Base-by-base conservation (phyloP, 2,329 filamentous ascomycete genomes). In the Arthrobotrys pseudoclavata region DNA sequence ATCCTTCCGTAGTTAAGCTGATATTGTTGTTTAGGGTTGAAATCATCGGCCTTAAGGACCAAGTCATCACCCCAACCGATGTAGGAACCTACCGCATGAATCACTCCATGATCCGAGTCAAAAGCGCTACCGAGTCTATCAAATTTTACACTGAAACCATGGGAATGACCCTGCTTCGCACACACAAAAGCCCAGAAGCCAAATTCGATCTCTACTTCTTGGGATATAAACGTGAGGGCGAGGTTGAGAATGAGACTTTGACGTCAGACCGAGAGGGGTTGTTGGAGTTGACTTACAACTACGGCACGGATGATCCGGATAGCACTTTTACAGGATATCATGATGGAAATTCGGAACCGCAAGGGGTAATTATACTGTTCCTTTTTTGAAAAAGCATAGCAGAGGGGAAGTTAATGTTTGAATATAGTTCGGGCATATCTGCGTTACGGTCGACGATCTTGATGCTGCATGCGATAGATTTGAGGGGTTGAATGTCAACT, bases 41-140 rank as follows among this genome's bases (percentile, higher is more conserved):
- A 84, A 87, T 96, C 53, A 89, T 96, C 81, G 90, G 91, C 9
- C 91, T 92, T 93, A 79, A 88, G 92, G 84, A 91, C 1, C 92
- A 93, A 82, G 86, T 87, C 62, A 85, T 92, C 69, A 91, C 88
- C 71, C 88, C 89, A 60, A 97, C 94, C 0, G 91, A 97, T 81
- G 84, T 90, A 0, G 83, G 84, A 18, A 92, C 89, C 34, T 98
- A 98, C 84, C 90, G 91, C 81, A 90, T 91, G 88, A 94, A 96
- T 85, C 92, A 96, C 85, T 94, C 92, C 70, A 98, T 98, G 96
- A 89, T 99, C 81, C 92, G 96, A 31, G 91, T 98, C 85, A 98
- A 97, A 86, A 90, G 92, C 81, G 86, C 87, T 24, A 87, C 92
- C 82, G 90, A 89, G 84, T 92, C 90, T 13, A 86, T 94, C 82